phyloP scores from a whole-genome alignment of 176 grass and related monocot species.

The Juncus inflexus region DNA sequence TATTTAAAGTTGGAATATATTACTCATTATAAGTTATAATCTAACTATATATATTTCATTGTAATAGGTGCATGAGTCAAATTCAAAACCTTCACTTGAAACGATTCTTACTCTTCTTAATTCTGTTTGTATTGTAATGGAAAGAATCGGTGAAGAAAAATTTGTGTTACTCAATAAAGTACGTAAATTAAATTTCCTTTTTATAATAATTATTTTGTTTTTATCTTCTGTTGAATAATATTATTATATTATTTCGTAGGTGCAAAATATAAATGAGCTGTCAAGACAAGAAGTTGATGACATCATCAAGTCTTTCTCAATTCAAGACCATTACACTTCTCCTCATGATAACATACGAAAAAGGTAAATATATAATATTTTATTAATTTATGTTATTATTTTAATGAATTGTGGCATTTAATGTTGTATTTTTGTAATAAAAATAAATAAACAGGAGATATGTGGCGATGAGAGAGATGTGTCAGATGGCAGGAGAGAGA shows the following conservation, averaged over 20 bases:
- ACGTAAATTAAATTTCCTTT: constrained; percentile 5
- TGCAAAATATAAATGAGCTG: constrained; percentile 52
- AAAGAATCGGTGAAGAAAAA: constrained; percentile 84
- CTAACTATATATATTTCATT: constrained; percentile 14
- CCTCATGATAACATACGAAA: constrained; percentile 36
- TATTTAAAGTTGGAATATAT: no score
- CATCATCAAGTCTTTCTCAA: constrained; percentile 34
- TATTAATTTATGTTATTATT: not conserved
- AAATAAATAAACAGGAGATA: constrained; percentile 59
- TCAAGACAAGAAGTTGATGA: constrained; percentile 53
- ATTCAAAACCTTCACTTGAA: constrained; percentile 65
- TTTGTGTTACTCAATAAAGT: constrained; percentile 94
- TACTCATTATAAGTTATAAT: no score
- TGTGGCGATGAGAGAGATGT: constrained; percentile 91
- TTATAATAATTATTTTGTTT: not conserved
- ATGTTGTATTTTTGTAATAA: constrained; percentile 24
- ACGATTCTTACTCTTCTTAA: constrained; percentile 68
- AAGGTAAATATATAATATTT: constrained; percentile 25
- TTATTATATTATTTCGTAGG: constrained; percentile 27
- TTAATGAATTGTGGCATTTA: constrained; percentile 1
- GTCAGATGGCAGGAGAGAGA: constrained; percentile 70
- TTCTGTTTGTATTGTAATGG: constrained; percentile 52
- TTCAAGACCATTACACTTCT: constrained; percentile 34
- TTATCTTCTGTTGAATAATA: not conserved
- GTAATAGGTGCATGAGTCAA: constrained; percentile 27